Evolutionary conservation across 345 rosid species (phyloP), one percentile per base, ranked within the genome.

Genomic region (Hirschfeldia incana): DNA sequence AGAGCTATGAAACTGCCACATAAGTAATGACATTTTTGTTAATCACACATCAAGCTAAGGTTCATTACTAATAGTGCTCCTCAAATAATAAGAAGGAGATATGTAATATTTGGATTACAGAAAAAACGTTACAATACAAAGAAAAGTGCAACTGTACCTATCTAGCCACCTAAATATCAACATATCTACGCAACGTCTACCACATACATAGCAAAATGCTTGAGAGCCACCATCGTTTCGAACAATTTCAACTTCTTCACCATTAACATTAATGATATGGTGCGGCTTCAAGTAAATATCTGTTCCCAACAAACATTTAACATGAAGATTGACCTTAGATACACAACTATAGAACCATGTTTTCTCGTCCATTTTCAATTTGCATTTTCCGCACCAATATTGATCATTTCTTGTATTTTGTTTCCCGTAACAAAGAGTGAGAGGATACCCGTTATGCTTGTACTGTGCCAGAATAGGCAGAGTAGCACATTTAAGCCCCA

Each of bases 171-270:
- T 42, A 33, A 67, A 67, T 42, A 67, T 44, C 33, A 67, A 67
- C n/a, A 32, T 27, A 44, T 67, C 58, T 26, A 44, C 12, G n/a
- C 58, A 67, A 39, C n/a, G 10, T 44, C 15, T 67, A 67, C 34
- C 34, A 67, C 71, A 67, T 26, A 39, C 57, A 21, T 67, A 39
- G 57, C 71, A 44, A 44, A 67, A 17, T 8, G 29, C 1, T 49
- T 17, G 58, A 68, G 59, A 28, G 60, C 26, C 28, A 46, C 39
- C 39, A 49, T 46, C 60, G 10, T 68, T 68, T 28, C 27, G 27
- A 46, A 49, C 72, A 46, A 68, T 46, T 29, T 49, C 11, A 68
- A 49, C 72, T 46, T 68, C 61, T 44, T 68, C 59, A 46, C 46
- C 70, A 42, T 26, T 39, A 39, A 67, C 6, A 42, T 26, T 28